phyloP scores from a whole-genome alignment of 2,329 filamentous ascomycete species.

The Penicillium digitatum region DNA sequence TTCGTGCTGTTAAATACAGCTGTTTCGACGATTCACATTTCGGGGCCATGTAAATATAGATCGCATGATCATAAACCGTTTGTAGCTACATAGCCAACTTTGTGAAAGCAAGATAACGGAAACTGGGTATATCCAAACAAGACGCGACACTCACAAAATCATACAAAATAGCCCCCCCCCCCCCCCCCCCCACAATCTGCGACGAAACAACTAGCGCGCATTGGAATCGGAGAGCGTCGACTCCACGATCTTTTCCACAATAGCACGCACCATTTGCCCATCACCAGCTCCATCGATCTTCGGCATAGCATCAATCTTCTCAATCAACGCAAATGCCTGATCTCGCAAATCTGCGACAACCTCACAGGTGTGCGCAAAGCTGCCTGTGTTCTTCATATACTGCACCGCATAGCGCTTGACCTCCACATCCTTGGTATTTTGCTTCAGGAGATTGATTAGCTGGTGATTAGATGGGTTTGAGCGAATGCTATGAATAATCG shows the following conservation, averaged over 20 bases:
- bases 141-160: neutral
- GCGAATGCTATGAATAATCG: conserved; percentile 86
- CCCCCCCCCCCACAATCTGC: no score
- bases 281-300: conserved; percentile 49
- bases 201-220: neutral
- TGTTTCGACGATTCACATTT: neutral
- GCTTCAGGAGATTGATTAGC: conserved; percentile 86
- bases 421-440: conserved; percentile 79
- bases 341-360: conserved; percentile 62
- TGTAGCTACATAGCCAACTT: conserved; percentile 3
- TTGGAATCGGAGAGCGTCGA: conserved; percentile 31
- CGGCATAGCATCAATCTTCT: conserved; percentile 56
- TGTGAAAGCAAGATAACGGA: conserved; percentile 4
- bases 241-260: conserved; percentile 63
- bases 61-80: conserved; percentile 8
- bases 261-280: conserved; percentile 58
- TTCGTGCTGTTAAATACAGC: neutral
- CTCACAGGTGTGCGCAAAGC: conserved; percentile 76
- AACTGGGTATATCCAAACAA: conserved; percentile 19
- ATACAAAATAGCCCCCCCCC: no score
- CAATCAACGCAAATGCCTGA: conserved; percentile 60
- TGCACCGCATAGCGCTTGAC: conserved; percentile 86
- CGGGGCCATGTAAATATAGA: neutral
- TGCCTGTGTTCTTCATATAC: conserved; percentile 87
- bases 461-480: conserved; percentile 59